Evolutionary conservation across 371 early-diverging fungal genomes (phyloP).

Genomic region (Mortierella sp.): DNA sequence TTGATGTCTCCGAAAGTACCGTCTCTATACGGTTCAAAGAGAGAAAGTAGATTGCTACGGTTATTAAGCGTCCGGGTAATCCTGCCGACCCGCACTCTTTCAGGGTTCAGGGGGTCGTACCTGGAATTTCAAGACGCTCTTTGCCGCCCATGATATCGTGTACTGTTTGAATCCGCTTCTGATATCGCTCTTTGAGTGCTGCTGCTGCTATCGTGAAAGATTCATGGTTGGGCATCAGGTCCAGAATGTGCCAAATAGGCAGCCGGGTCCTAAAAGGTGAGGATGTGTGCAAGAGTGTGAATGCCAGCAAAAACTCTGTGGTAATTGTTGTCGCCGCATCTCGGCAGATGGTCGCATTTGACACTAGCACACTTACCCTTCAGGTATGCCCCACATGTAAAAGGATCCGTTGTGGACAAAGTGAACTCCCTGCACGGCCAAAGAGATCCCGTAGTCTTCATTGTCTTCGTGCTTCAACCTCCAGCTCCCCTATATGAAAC

Average conservation of each 20-base stretch:
- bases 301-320: not conserved
- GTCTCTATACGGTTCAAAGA: conserved; percentile 47
- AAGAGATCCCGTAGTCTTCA: conserved; percentile 66
- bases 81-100: not conserved
- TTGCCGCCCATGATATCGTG: conserved; percentile 34
- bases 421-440: conserved; percentile 71
- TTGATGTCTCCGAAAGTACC: conserved; percentile 56
- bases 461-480: conserved; percentile 67
- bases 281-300: not conserved
- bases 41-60: not conserved
- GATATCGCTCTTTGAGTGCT: conserved; percentile 44
- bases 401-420: conserved; percentile 70
- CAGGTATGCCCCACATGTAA: conserved; percentile 69
- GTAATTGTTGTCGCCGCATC: not conserved
- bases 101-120: not conserved
- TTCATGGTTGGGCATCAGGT: conserved; percentile 68
- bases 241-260: conserved; percentile 66
- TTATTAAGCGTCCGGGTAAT: not conserved
- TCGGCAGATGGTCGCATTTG: not conserved
- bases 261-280: conserved; percentile 45
- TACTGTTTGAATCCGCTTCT: conserved; percentile 40
- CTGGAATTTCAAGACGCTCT: conserved; percentile 31
- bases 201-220: conserved; percentile 57
- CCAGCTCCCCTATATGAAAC: conserved; percentile 63
- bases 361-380: conserved; percentile 59